Evolutionary conservation across 768 basidiomycete species (phyloP).

Genomic region (Phlebiopsis flavidoalba): DNA sequence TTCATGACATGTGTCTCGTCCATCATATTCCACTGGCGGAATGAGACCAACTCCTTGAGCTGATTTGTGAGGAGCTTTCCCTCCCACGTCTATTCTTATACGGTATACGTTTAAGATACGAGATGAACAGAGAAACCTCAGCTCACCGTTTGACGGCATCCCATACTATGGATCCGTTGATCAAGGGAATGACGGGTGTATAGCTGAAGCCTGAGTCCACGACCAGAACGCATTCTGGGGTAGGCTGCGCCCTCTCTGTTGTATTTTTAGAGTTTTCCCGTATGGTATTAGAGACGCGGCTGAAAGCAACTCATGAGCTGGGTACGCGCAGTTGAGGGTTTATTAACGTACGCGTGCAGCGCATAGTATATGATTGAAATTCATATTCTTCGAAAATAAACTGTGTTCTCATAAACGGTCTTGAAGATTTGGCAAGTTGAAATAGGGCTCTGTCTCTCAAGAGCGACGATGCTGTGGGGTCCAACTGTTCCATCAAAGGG

Average conservation of each 20-base stretch:
- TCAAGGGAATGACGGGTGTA: constrained; percentile 84
- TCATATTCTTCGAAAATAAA: constrained; percentile 97
- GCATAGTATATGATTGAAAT: constrained; percentile 75
- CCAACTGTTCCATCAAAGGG: constrained; percentile 30
- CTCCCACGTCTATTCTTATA: constrained; percentile 88
- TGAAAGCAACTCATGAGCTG: constrained; percentile 26
- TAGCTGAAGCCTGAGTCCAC: constrained; percentile 94
- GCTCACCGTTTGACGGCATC: constrained; percentile 72
- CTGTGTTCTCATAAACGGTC: constrained; percentile 92
- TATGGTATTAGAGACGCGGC: constrained; percentile 78
- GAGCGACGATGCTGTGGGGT: constrained; percentile 67
- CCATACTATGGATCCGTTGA: constrained; percentile 73
- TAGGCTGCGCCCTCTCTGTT: constrained; percentile 36
- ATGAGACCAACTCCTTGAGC: constrained; percentile 89
- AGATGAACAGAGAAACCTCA: background rate
- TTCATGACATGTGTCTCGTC: constrained; percentile 94
- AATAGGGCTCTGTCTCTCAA: constrained; percentile 92
- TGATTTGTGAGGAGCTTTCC: constrained; percentile 95
- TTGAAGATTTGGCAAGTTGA: constrained; percentile 89
- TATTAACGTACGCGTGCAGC: constrained; percentile 70
- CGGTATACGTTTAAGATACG: background rate
- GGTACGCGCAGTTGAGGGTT: background rate
- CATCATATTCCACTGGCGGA: constrained; percentile 98
- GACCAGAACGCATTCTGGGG: constrained; percentile 75
- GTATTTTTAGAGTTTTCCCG: constrained; percentile 69